Evolutionary conservation across 352 stramenopile genomes (phyloP).

Genomic region (Globisporangium orthogonon): DNA sequence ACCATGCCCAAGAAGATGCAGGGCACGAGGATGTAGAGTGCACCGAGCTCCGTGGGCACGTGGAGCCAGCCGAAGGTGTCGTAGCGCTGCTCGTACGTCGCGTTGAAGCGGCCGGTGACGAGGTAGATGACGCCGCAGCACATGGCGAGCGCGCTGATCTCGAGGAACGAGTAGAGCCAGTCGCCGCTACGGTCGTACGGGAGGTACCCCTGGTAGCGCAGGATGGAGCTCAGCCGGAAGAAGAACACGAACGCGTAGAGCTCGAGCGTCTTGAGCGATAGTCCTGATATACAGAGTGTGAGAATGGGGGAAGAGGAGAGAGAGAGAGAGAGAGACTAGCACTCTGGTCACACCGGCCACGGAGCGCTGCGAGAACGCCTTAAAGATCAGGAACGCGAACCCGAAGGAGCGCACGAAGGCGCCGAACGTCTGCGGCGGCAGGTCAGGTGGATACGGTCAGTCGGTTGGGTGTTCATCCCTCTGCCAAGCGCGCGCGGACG

Average conservation of each 20-base stretch:
- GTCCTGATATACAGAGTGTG: constrained; percentile 18
- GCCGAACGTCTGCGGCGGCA: constrained; percentile 71
- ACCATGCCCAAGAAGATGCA: constrained; percentile 88
- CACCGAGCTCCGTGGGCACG: constrained; percentile 76
- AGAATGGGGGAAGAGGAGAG: background rate
- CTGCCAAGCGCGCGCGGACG: background rate
- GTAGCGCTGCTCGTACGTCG: constrained; percentile 93
- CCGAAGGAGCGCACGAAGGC: constrained; percentile 86
- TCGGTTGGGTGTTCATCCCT: background rate
- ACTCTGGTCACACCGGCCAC: constrained; percentile 50
- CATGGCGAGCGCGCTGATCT: constrained; percentile 88
- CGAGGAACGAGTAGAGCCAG: constrained; percentile 97
- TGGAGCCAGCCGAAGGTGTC: constrained; percentile 94
- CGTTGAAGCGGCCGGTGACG: constrained; percentile 91
- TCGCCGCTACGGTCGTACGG: constrained; percentile 93
- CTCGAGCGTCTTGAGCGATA: constrained; percentile 97
- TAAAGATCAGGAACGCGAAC: constrained; percentile 93
- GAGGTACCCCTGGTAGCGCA: constrained; percentile 96
- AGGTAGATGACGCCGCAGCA: constrained; percentile 89
- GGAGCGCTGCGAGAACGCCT: constrained; percentile 90
- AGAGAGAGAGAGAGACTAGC: constrained; percentile 7
- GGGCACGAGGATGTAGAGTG: constrained; percentile 80
- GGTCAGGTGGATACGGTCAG: background rate
- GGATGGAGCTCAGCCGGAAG: constrained; percentile 95
- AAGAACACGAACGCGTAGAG: constrained; percentile 96